A percentile compares a stretch with the other conserved stretches of the same genome.
phyloP scores from a whole-genome alignment of 2,329 filamentous ascomycete species.

The Apiospora marii region DNA sequence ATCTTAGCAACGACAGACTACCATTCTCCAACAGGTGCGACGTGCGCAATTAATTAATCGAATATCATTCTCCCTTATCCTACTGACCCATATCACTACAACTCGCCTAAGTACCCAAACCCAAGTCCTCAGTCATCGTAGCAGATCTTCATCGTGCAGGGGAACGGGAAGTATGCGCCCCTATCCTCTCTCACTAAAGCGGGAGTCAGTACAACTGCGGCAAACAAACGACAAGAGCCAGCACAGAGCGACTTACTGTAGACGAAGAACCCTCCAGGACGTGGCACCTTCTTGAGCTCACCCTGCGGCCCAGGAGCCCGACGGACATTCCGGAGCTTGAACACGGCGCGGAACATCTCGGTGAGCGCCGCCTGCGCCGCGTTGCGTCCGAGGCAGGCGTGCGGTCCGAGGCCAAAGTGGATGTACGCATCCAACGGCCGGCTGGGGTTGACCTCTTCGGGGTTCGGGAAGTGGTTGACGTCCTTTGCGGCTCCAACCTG shows the following conservation, averaged over 20 bases:
- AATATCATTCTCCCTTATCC: neutral
- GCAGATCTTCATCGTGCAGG: conserved; percentile 47
- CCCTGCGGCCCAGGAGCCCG: conserved; percentile 71
- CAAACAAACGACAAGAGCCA: neutral
- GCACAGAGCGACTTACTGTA: conserved; percentile 50
- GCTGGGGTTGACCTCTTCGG: conserved; percentile 66
- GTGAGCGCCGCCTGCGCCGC: conserved; percentile 68
- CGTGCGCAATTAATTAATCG: neutral
- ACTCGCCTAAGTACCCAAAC: neutral
- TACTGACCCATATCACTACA: neutral
- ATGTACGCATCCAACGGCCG: conserved; percentile 72
- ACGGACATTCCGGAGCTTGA: conserved; percentile 66
- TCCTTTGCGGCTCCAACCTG: conserved; percentile 59
- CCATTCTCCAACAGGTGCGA: neutral
- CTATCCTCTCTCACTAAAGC: conserved; percentile 66
- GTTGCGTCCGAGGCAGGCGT: conserved; percentile 68
- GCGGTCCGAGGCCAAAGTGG: conserved; percentile 68
- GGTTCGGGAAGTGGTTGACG: conserved; percentile 65
- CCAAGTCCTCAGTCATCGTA: conserved; percentile 33
- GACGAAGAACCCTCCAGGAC: conserved; percentile 60
- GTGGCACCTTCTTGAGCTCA: conserved; percentile 69
- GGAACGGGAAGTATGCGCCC: conserved; percentile 58
- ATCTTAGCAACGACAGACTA: neutral
- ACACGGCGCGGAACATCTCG: conserved; percentile 73
- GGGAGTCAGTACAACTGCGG: neutral